phyloP scores from a whole-genome alignment of 2,329 filamentous ascomycete species.

The Nemania diffusa region DNA sequence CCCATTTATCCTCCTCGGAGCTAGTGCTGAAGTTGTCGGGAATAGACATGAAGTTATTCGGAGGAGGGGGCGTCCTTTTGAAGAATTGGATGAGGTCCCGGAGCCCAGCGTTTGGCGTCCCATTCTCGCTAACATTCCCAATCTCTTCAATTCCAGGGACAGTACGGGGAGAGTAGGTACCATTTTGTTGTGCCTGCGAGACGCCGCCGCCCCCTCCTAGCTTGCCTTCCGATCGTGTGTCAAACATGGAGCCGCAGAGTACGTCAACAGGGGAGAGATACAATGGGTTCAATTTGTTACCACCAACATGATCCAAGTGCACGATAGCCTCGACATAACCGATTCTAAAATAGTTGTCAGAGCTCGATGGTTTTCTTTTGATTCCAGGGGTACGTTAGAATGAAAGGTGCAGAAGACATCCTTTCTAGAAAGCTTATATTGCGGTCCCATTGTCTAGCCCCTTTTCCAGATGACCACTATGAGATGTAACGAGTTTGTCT shows the following conservation, averaged over 20 bases:
- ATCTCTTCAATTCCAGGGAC: constrained; percentile 32
- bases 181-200: constrained; percentile 18
- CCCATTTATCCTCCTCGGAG: constrained; percentile 52
- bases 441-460: constrained; percentile 10
- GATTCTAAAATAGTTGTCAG: constrained; percentile 34
- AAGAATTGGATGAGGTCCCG: constrained; percentile 53
- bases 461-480: constrained; percentile 15
- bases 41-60: constrained; percentile 62
- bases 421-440: constrained; percentile 39
- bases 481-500: constrained; percentile 8
- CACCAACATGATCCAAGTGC: constrained; percentile 29
- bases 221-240: constrained; percentile 21
- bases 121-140: constrained; percentile 52
- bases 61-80: constrained; percentile 59
- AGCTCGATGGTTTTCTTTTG: constrained; percentile 31
- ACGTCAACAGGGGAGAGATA: constrained; percentile 32
- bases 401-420: constrained; percentile 31
- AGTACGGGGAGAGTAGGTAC: constrained; percentile 31
- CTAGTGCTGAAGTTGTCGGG: constrained; percentile 47
- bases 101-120: constrained; percentile 8
- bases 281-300: constrained; percentile 11
- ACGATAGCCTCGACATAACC: constrained; percentile 37
- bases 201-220: constrained; percentile 10
- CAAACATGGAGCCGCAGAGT: constrained; percentile 34
- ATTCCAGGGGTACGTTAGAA: constrained; percentile 35